A percentile compares a stretch with the other conserved stretches of the same genome.
phyloP scores from a whole-genome alignment of 495 filamentous ascomycete genomes.

The Ascodesmis nigricans region DNA sequence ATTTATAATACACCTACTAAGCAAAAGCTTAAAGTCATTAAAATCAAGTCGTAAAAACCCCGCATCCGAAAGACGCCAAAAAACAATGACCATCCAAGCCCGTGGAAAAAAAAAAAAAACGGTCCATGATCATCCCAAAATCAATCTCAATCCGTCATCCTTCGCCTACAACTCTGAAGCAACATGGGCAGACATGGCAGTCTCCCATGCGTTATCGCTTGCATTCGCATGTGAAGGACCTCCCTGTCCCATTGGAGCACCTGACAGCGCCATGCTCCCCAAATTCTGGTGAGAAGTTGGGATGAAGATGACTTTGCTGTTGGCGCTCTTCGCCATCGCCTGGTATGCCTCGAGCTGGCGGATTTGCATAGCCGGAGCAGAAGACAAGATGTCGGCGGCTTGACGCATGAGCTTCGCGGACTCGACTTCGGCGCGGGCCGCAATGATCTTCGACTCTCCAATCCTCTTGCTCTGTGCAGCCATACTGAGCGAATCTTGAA shows the following conservation, averaged over 20 bases:
- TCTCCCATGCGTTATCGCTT: constrained; percentile 42
- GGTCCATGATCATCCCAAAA: too few species aligned
- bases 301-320: constrained; percentile 93
- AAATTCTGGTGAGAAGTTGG: constrained; percentile 40
- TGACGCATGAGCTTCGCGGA: constrained; percentile 93
- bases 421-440: constrained; percentile 91
- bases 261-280: constrained; percentile 16
- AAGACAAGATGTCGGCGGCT: constrained; percentile 84
- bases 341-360: constrained; percentile 98
- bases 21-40: too few species aligned
- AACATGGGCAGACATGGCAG: constrained; percentile 62
- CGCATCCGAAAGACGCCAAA: too few species aligned
- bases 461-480: constrained; percentile 98
- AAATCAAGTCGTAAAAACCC: too few species aligned
- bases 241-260: constrained; percentile 27
- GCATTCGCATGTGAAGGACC: constrained; percentile 26
- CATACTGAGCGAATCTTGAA: constrained; percentile 97
- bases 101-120: too few species aligned
- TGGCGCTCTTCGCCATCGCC: constrained; percentile 88
- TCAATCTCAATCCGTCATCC: too few species aligned
- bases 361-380: constrained; percentile 96
- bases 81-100: too few species aligned
- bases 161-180: constrained; percentile 58
- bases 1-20: too few species aligned
- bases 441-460: constrained; percentile 94